Percentiles rank a stretch among this genome's conserved stretches.
Evolutionary conservation across 148 eudicot genomes (phyloP).

Genomic region (Amaranthus cruentus): DNA sequence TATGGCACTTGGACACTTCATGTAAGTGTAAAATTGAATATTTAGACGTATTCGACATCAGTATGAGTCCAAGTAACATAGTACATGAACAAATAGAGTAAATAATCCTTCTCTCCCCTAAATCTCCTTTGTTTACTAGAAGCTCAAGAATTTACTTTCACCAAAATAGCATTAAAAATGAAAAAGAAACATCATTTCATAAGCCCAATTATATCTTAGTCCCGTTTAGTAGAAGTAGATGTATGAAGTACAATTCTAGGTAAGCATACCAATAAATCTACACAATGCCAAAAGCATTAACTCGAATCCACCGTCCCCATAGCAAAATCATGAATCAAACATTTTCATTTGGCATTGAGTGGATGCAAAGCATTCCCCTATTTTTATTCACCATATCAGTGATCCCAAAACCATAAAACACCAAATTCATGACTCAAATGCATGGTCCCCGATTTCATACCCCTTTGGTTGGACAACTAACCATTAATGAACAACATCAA

Average conservation of each 20-base stretch:
- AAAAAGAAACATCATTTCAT: too few relatives aligned
- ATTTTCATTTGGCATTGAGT: slow-evolving; percentile 14
- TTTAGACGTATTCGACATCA: too few relatives aligned
- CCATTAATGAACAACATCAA: slow-evolving; percentile 17
- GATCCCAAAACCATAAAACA: slow-evolving; percentile 13
- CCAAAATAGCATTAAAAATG: background rate
- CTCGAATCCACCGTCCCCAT: slow-evolving; percentile 1
- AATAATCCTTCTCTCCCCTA: too few relatives aligned
- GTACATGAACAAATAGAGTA: too few relatives aligned
- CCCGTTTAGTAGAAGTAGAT: background rate
- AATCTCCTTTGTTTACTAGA: background rate
- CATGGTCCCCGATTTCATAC: slow-evolving; percentile 20
- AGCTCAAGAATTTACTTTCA: background rate
- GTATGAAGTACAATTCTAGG: background rate
- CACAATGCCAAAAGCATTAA: slow-evolving; percentile 13
- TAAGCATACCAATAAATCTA: slow-evolving; percentile 7
- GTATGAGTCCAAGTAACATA: too few relatives aligned
- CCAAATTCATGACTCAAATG: slow-evolving; percentile 7
- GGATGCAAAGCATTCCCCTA: slow-evolving; percentile 8
- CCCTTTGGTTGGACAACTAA: slow-evolving; percentile 3
- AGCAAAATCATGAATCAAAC: slow-evolving; percentile 13
- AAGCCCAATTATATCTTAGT: background rate
- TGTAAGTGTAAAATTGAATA: too few relatives aligned
- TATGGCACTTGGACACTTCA: too few relatives aligned
- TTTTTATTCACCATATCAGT: slow-evolving; percentile 8